Conservation (phyloP, 805 yeast species). For the Zygosaccharomyces pseudorouxii region DNA sequence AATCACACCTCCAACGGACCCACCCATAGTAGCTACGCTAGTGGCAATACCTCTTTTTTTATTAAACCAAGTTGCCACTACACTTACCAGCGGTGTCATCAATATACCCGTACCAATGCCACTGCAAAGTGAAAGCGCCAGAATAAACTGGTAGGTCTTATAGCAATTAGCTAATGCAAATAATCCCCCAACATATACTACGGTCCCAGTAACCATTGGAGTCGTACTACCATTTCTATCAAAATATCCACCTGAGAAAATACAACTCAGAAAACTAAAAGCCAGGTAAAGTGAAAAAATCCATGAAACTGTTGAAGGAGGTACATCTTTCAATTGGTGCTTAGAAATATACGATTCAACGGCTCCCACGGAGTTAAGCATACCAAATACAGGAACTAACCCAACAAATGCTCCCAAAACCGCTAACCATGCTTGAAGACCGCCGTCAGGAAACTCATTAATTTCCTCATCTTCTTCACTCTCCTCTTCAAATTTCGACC, state of each 20-base stretch:
- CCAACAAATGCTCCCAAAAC: slow-evolving; percentile 61
- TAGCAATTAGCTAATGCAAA: slow-evolving; percentile 54
- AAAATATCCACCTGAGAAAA: slow-evolving; percentile 55
- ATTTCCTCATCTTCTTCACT: slow-evolving; percentile 18
- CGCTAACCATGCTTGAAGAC: slow-evolving; percentile 50
- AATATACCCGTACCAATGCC: slow-evolving; percentile 60
- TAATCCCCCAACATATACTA: slow-evolving; percentile 47
- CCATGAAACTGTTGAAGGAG: slow-evolving; percentile 57
- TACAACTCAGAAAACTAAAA: slow-evolving; percentile 48
- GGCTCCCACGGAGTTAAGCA: slow-evolving; percentile 60
- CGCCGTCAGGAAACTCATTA: slow-evolving; percentile 49
- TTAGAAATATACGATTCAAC: slow-evolving; percentile 54
- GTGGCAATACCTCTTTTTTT: slow-evolving; percentile 54
- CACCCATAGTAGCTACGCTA: slow-evolving; percentile 49
- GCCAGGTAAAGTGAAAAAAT: slow-evolving; percentile 59
- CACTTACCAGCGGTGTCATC: slow-evolving; percentile 57
- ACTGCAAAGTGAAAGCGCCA: slow-evolving; percentile 51
- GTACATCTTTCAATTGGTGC: slow-evolving; percentile 48
- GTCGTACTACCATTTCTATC: slow-evolving; percentile 54
- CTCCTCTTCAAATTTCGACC: slow-evolving; percentile 1
- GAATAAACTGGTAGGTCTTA: slow-evolving; percentile 54
- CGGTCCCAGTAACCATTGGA: slow-evolving; percentile 43
- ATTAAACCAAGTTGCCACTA: slow-evolving; percentile 62
- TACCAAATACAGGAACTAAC: slow-evolving; percentile 53
- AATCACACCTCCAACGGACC: slow-evolving; percentile 52